phyloP scores from a whole-genome alignment of 2,329 filamentous ascomycete genomes.

The Rachicladosporium sp. region DNA sequence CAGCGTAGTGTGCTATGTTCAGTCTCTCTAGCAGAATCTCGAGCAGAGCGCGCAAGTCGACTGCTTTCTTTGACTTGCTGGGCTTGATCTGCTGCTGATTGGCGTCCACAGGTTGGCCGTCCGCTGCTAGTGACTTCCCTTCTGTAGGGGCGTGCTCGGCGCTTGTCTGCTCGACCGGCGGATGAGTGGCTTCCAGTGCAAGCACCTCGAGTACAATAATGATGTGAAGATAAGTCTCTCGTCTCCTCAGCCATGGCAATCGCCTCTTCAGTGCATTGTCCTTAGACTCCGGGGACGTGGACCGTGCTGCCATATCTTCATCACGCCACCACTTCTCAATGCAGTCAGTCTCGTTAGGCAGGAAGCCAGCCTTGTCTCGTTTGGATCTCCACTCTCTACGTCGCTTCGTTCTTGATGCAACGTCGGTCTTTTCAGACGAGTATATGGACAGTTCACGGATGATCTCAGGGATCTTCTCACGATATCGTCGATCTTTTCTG shows the following conservation, averaged over 20 bases:
- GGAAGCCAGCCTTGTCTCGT: conserved; percentile 57
- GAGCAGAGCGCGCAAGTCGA: conserved; percentile 53
- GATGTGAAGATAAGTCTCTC: conserved; percentile 71
- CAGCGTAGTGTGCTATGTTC: conserved; percentile 73
- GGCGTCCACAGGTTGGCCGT: background rate
- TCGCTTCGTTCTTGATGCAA: conserved; percentile 27
- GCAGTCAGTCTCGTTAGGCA: conserved; percentile 51
- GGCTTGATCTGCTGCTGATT: conserved; percentile 4
- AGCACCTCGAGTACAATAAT: conserved; percentile 68
- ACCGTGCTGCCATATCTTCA: conserved; percentile 33
- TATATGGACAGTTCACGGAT: conserved; percentile 44
- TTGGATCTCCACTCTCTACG: conserved; percentile 51
- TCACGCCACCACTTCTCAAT: conserved; percentile 58
- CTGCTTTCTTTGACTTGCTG: conserved; percentile 34
- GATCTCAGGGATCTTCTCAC: conserved; percentile 52
- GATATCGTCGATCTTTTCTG: conserved; percentile 51
- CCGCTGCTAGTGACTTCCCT: conserved; percentile 7
- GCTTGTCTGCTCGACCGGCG: too few relatives aligned
- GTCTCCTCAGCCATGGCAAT: conserved; percentile 53
- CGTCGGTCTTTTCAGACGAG: conserved; percentile 7
- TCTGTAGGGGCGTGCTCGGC: conserved; percentile 3
- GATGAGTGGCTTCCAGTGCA: conserved; percentile 45
- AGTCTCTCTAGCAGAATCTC: conserved; percentile 66
- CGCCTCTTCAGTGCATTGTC: conserved; percentile 45
- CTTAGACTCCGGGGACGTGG: conserved; percentile 31